A percentile compares a stretch with the other conserved stretches of the same genome.
These are phyloP conservation scores for barrel medic (Medicago truncatula) DNA, from an alignment of 306 rosid species.

Conservation along the genomic window MtrunA17r5.0-ANR NC_053046.1:2251001-2251500, in stretches of 20 bases:
- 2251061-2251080: background rate
- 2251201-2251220: slow-evolving; percentile 70
- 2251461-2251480: too few relatives aligned
- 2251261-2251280: slow-evolving; percentile 55
- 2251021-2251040: too few relatives aligned
- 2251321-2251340: too few relatives aligned
- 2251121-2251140: slow-evolving; percentile 41
- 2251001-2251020: too few relatives aligned
- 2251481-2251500: slow-evolving; percentile 42
- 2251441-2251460: too few relatives aligned
- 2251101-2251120: slow-evolving; percentile 51
- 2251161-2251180: background rate
- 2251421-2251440: too few relatives aligned
- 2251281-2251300: too few relatives aligned
- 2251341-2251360: too few relatives aligned
- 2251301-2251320: too few relatives aligned
- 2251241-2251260: slow-evolving; percentile 23
- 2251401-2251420: too few relatives aligned
- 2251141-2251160: slow-evolving; percentile 1
- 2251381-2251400: too few relatives aligned
- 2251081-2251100: background rate
- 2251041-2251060: background rate
- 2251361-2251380: too few relatives aligned
- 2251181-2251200: slow-evolving; percentile 38
- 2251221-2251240: background rate